Conservation (phyloP, 257 asterid species). For the Penstemon davidsonii region DNA sequence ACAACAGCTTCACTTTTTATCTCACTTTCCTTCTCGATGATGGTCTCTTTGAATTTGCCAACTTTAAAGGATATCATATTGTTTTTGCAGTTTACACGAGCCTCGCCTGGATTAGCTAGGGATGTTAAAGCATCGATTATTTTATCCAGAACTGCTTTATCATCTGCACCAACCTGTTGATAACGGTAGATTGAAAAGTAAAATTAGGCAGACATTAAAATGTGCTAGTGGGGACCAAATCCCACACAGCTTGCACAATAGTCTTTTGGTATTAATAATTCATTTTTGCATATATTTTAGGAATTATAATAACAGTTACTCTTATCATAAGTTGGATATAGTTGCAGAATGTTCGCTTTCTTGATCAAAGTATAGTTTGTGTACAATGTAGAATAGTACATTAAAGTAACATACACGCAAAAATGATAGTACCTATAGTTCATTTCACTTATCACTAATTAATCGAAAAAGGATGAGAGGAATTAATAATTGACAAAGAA, state of each 20-base stretch:
- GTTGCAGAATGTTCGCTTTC: neutral
- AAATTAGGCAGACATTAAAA: neutral
- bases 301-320: neutral
- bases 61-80: conserved; percentile 55
- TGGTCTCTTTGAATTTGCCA: conserved; percentile 48
- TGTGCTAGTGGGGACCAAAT: too few species aligned
- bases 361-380: too few species aligned
- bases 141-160: conserved; percentile 59
- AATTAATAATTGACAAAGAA: neutral
- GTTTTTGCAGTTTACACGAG: conserved; percentile 33
- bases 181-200: conserved; percentile 11
- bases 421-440: neutral
- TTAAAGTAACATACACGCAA: too few species aligned
- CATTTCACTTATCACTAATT: too few species aligned
- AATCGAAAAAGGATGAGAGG: too few species aligned
- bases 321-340: conserved; percentile 3
- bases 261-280: too few species aligned
- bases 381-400: too few species aligned
- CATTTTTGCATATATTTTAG: too few species aligned
- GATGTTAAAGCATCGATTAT: conserved; percentile 74
- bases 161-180: conserved; percentile 85
- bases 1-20: conserved; percentile 44
- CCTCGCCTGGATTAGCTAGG: conserved; percentile 57
- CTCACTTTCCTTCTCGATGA: conserved; percentile 40
- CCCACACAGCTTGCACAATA: too few species aligned